Conservation (phyloP, 2,329 filamentous ascomycete genomes). For the Septoria petroselini region DNA sequence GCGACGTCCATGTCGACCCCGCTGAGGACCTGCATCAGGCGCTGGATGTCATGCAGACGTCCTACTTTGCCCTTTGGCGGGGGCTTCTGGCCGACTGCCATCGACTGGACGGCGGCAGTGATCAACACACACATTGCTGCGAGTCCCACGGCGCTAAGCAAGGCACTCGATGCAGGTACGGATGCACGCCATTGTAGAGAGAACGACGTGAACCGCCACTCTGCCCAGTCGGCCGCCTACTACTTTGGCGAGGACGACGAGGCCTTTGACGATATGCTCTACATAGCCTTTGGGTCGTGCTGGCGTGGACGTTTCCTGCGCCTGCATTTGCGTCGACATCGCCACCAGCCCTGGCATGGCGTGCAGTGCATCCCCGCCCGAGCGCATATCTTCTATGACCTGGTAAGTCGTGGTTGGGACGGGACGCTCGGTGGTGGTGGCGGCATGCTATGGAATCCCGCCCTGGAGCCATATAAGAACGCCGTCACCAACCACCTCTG, state of each 20-base stretch:
- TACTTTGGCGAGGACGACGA: constrained; percentile 86
- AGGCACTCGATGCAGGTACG: constrained; percentile 49
- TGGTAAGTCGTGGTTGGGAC: constrained; percentile 78
- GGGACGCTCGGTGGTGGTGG: constrained; percentile 75
- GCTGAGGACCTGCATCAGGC: constrained; percentile 47
- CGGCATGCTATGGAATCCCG: constrained; percentile 89
- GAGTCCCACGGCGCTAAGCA: constrained; percentile 58
- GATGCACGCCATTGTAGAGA: constrained; percentile 55
- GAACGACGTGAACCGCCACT: constrained; percentile 80
- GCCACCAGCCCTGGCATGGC: constrained; percentile 66
- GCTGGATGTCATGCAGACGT: constrained; percentile 69
- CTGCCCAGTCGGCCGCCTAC: constrained; percentile 70
- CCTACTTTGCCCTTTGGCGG: constrained; percentile 72
- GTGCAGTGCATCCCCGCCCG: constrained; percentile 70
- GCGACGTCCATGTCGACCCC: constrained; percentile 4
- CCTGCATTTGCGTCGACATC: constrained; percentile 64
- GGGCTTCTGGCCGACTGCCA: constrained; percentile 81
- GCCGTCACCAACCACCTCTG: constrained; percentile 92
- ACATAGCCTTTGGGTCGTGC: constrained; percentile 67
- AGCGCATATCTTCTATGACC: constrained; percentile 78
- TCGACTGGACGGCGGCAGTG: constrained; percentile 92
- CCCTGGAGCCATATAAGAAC: constrained; percentile 82
- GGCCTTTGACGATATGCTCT: constrained; percentile 86
- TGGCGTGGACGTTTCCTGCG: constrained; percentile 81
- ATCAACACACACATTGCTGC: constrained; percentile 72